Evolutionary conservation across 306 rosid genomes (phyloP).

Genomic region (Vigna unguiculata): DNA sequence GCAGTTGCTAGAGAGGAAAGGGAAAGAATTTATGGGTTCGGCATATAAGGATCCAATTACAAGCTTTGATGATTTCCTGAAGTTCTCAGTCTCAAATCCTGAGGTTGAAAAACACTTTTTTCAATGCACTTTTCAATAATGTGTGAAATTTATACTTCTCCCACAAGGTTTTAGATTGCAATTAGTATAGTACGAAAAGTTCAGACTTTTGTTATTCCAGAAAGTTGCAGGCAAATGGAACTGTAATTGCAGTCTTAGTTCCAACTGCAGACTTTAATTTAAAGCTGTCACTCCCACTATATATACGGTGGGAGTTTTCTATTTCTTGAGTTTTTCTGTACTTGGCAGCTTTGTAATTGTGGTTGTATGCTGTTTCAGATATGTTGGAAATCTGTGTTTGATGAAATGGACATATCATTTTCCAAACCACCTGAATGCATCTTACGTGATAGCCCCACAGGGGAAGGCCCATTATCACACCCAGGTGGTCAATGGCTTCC

Average conservation of each 20-base stretch:
- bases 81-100: conserved; percentile 81
- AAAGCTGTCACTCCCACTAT: neutral
- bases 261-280: neutral
- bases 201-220: neutral
- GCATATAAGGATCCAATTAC: conserved; percentile 81
- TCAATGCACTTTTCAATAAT: neutral
- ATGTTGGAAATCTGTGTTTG: conserved; percentile 77
- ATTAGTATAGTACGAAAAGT: neutral
- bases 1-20: conserved; percentile 71
- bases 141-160: neutral
- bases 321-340: conserved; percentile 18
- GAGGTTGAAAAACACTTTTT: conserved; percentile 56
- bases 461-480: conserved; percentile 47
- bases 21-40: conserved; percentile 77
- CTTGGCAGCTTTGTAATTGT: conserved; percentile 33
- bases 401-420: conserved; percentile 73
- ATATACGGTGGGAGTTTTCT: neutral
- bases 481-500: conserved; percentile 94
- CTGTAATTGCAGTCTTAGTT: neutral
- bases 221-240: neutral
- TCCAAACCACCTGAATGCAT: conserved; percentile 74
- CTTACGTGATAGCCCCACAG: conserved; percentile 53
- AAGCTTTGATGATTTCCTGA: conserved; percentile 78
- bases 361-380: conserved; percentile 57
- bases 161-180: neutral